Percentiles rank a stretch among this genome's conserved stretches.
phyloP scores from a whole-genome alignment of 2,329 filamentous ascomycete genomes.

The Ceratocystis harringtonii region DNA sequence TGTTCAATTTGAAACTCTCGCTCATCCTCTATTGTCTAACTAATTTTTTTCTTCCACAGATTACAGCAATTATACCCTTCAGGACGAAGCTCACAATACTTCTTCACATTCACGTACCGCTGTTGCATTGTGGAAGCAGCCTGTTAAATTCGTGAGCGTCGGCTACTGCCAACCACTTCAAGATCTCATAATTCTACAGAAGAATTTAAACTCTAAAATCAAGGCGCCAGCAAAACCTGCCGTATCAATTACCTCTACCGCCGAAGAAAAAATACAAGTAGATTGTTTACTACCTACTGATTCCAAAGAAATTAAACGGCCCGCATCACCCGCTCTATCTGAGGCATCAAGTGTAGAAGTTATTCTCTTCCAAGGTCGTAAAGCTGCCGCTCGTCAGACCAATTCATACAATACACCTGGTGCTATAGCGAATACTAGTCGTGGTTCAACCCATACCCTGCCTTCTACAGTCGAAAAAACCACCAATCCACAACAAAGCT shows the following conservation, averaged over 20 bases:
- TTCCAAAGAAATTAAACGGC: neutral
- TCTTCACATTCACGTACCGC: constrained; percentile 26
- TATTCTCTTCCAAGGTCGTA: constrained; percentile 49
- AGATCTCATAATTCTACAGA: constrained; percentile 19
- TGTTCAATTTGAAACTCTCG: neutral
- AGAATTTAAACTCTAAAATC: constrained; percentile 5
- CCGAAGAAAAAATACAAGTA: neutral
- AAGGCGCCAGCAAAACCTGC: too few species aligned
- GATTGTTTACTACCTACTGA: constrained; percentile 5
- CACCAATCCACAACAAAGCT: neutral
- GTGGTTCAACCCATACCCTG: neutral
- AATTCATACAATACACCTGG: neutral
- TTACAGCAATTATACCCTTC: neutral
- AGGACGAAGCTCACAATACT: neutral
- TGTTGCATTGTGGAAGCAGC: constrained; percentile 31
- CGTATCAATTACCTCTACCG: neutral
- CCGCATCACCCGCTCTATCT: constrained; percentile 6
- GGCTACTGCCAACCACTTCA: constrained; percentile 37
- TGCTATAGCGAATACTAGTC: neutral
- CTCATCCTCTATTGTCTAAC: neutral
- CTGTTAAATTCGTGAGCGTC: constrained; percentile 39
- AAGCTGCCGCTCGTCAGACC: constrained; percentile 19
- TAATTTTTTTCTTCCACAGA: neutral
- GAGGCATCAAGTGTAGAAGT: constrained; percentile 38
- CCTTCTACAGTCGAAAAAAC: neutral